Base-by-base conservation (phyloP, 1,284 basidiomycete genomes). In the Irpex sp. region DNA sequence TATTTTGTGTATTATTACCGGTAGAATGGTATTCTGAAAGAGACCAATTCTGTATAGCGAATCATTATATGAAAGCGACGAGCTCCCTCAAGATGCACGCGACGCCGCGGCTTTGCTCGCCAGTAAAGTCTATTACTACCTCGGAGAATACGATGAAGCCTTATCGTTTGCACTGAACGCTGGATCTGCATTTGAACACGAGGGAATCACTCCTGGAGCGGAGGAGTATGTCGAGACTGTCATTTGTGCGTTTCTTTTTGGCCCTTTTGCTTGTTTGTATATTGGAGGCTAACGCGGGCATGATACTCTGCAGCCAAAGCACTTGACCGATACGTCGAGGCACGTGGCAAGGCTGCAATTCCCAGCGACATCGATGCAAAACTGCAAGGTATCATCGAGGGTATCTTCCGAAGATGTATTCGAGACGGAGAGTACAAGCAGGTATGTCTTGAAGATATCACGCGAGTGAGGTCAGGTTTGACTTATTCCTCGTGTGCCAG, bases 51-150 rank as follows among this genome's bases (percentile, higher is more conserved):
- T 2, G 8, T 69, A 13, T 72, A 97, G 96, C 69, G 96, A 98
- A 77, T 84, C 91, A 1, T 79, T 98, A 5, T 95, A 96, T 68
- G 96, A 98, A 78, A 87, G 85, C 67, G 82, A 88, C 47, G 86
- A 90, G 56, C 82, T 97, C 6, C 82, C 91, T 0, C 82, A 84
- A 67, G 82, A 87, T 63, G 86, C 89, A 31, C 88, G 91, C 59
- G 86, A 92, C 70, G 83, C 88, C 60, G 96, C 96, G 26, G 93
- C 96, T 19, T 80, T 98, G 58, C 83, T 98, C 47, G 91, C 93
- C 21, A 96, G 94, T 81, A 97, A 98, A 76, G 92, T 97, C 58
- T 98, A 97, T 78, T 98, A 95, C 77, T 96, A 92, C 82, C 85
- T 98, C 56, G 94, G 92, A 68, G 93, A 94, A 74, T 92, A 96